A percentile compares a stretch with the other conserved stretches of the same genome.
Evolutionary conservation across 2,329 filamentous ascomycete genomes (phyloP).

Genomic region (Rutstroemia sydowiana): DNA sequence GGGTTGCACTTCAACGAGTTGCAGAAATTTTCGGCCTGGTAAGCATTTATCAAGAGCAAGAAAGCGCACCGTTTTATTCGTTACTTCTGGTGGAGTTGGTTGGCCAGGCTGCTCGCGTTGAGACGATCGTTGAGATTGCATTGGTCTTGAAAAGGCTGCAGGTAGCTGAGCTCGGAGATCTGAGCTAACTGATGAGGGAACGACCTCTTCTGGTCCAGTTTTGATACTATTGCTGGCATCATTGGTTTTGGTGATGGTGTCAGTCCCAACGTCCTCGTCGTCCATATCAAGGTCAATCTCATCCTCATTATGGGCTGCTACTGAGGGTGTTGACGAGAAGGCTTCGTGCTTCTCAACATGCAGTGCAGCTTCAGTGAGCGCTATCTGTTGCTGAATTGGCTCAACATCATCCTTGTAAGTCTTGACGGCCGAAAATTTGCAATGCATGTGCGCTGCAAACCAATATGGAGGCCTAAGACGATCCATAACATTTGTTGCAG

Average conservation of each 20-base stretch:
- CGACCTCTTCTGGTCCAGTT: slow-evolving; percentile 16
- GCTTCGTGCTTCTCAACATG: background rate
- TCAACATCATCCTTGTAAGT: slow-evolving; percentile 36
- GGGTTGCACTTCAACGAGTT: slow-evolving; percentile 60
- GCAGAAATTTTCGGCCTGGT: slow-evolving; percentile 71
- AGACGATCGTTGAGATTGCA: slow-evolving; percentile 15
- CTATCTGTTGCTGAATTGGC: no score
- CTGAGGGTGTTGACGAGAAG: background rate
- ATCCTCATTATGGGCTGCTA: slow-evolving; percentile 46
- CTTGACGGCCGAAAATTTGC: slow-evolving; percentile 71
- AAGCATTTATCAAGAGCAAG: slow-evolving; percentile 89
- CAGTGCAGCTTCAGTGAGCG: background rate
- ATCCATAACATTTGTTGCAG: slow-evolving; percentile 74
- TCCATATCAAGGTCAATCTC: slow-evolving; percentile 65
- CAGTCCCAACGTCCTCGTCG: slow-evolving; percentile 32
- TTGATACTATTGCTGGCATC: slow-evolving; percentile 17
- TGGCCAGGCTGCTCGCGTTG: slow-evolving; percentile 43
- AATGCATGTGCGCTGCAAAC: slow-evolving; percentile 92
- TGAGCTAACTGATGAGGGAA: slow-evolving; percentile 41
- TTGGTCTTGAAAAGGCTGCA: slow-evolving; percentile 54
- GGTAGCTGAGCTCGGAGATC: slow-evolving; percentile 68
- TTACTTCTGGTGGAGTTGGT: slow-evolving; percentile 63
- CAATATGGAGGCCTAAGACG: slow-evolving; percentile 75
- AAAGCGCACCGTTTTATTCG: slow-evolving; percentile 74
- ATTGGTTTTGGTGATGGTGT: no score